phyloP scores from a whole-genome alignment of 345 rosid genomes.

The Raphanus sativus region DNA sequence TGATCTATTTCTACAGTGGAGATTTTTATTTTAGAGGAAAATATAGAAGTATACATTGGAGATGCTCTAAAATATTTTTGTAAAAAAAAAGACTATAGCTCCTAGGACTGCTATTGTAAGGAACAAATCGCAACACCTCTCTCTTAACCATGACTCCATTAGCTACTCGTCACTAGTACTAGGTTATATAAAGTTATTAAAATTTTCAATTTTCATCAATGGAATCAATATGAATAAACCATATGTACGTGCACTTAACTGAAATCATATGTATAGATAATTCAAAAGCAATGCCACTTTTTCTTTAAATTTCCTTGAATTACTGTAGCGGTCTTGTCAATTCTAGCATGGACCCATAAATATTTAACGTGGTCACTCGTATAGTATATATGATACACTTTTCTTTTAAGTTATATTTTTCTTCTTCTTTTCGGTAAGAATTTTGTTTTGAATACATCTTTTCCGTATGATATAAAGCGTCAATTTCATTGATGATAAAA shows the following conservation, averaged over 20 bases:
- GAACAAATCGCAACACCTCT: neutral
- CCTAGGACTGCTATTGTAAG: neutral
- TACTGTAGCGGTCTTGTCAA: conserved; percentile 40
- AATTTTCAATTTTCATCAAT: neutral
- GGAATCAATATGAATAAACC: neutral
- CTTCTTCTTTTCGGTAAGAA: neutral
- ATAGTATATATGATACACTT: conserved; percentile 7
- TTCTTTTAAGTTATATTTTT: neutral
- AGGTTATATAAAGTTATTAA: neutral
- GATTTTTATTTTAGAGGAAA: no score
- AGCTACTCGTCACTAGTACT: neutral
- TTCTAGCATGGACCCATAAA: conserved; percentile 41
- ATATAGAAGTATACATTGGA: no score
- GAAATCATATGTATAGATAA: conserved; percentile 12
- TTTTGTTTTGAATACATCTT: neutral
- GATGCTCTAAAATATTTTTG: no score
- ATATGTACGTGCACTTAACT: neutral
- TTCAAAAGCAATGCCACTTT: conserved; percentile 32
- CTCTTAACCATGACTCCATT: neutral
- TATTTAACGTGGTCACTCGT: conserved; percentile 39
- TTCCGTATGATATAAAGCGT: conserved; percentile 29
- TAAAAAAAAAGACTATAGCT: no score
- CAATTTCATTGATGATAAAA: conserved; percentile 31
- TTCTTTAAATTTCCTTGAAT: conserved; percentile 17
- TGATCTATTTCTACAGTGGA: no score